A percentile compares a stretch with the other conserved stretches of the same genome.
These are phyloP conservation scores for Pseudoneurospora amorphoporcata DNA, from an alignment of 495 filamentous ascomycete genomes.

Conservation along the genomic window DNA sequence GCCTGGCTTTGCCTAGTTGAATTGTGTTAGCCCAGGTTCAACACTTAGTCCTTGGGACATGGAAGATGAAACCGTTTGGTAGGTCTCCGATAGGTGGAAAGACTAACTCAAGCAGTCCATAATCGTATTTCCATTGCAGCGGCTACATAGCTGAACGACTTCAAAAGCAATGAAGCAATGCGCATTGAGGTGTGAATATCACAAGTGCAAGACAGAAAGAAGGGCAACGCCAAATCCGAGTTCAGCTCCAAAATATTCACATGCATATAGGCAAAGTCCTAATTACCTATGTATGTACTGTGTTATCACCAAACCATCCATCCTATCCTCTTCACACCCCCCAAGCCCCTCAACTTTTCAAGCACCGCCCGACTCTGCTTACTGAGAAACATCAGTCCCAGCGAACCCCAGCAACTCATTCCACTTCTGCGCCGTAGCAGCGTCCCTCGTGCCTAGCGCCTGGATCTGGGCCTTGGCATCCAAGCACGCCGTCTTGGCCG, in stretches of 20 bases:
- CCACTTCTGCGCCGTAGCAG: constrained; percentile 32
- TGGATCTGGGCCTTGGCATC: constrained; percentile 32
- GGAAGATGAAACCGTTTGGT: not conserved
- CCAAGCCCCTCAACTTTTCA: not conserved
- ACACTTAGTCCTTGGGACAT: not conserved
- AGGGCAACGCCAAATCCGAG: not conserved
- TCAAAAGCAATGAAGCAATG: not conserved
- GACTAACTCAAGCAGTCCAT: not conserved
- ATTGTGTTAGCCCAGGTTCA: too few relatives aligned
- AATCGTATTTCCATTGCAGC: not conserved
- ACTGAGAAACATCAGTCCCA: constrained; percentile 15
- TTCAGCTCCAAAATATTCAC: not conserved
- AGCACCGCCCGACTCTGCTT: not conserved
- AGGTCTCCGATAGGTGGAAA: not conserved
- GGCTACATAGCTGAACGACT: not conserved
- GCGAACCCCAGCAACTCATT: constrained; percentile 34
- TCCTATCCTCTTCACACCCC: not conserved
- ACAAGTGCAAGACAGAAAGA: not conserved
- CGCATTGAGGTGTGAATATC: not conserved
- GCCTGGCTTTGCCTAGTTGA: too few relatives aligned
- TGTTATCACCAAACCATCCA: not conserved
- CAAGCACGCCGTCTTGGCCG: constrained; percentile 37
- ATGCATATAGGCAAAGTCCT: not conserved
- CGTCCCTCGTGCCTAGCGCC: constrained; percentile 29
- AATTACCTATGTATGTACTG: not conserved